These are phyloP conservation scores for Epichloe sp. DNA, from an alignment of 2,329 filamentous ascomycete species.

Conservation along the genomic window DNA sequence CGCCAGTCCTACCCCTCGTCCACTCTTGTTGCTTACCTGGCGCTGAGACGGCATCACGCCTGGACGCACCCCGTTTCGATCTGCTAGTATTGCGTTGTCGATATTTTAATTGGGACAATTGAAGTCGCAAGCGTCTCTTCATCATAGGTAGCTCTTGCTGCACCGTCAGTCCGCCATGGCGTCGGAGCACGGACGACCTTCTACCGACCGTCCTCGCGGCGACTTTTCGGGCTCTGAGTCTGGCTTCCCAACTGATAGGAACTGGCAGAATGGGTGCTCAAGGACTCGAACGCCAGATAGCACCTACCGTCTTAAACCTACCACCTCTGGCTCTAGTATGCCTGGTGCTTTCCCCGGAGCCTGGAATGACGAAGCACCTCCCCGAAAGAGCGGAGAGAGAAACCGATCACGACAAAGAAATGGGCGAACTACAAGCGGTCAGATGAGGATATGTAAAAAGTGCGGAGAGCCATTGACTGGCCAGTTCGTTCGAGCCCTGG, in stretches of 20 bases:
- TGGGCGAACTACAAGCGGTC: slow-evolving; percentile 44
- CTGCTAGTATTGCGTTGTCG: background rate
- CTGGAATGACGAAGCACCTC: slow-evolving; percentile 26
- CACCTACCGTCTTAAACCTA: slow-evolving; percentile 20
- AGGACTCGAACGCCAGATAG: slow-evolving; percentile 23
- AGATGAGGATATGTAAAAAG: slow-evolving; percentile 64
- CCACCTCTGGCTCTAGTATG: slow-evolving; percentile 21
- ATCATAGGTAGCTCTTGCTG: background rate
- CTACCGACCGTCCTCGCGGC: slow-evolving; percentile 23
- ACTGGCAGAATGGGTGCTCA: slow-evolving; percentile 24
- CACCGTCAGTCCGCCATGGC: slow-evolving; percentile 22
- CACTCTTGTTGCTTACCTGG: slow-evolving; percentile 19
- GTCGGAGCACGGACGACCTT: slow-evolving; percentile 32
- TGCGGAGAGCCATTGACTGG: slow-evolving; percentile 80
- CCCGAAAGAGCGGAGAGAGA: slow-evolving; percentile 41
- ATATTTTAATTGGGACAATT: slow-evolving; percentile 11
- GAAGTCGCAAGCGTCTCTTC: slow-evolving; percentile 3
- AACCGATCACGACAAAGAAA: slow-evolving; percentile 42
- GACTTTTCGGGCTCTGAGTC: slow-evolving; percentile 18
- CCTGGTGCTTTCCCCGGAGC: slow-evolving; percentile 16
- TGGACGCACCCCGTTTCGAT: slow-evolving; percentile 1
- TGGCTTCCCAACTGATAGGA: slow-evolving; percentile 18
- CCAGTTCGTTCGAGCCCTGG: slow-evolving; percentile 88
- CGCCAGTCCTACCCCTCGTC: slow-evolving; percentile 18
- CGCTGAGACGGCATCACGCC: slow-evolving; percentile 14